phyloP scores from a whole-genome alignment of 73 alveolate genomes.

The Diophrys sp. region DNA sequence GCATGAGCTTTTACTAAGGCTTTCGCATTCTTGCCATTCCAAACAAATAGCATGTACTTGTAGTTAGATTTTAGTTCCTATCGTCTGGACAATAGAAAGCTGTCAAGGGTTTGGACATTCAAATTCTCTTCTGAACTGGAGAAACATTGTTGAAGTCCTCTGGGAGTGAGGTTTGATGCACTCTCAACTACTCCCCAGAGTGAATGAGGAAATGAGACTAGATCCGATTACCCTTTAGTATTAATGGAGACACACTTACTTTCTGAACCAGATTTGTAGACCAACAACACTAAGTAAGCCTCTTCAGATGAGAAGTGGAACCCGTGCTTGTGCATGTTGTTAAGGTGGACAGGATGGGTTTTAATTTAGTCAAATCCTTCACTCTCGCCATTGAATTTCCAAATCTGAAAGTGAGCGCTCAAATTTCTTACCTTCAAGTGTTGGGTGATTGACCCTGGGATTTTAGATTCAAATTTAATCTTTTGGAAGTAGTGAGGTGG shows the following conservation, averaged over 20 bases:
- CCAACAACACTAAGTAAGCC: constrained; percentile 75
- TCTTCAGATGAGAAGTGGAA: constrained; percentile 48
- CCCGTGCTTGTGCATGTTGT: constrained; percentile 25
- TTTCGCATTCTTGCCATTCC: constrained; percentile 96
- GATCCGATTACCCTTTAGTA: constrained; percentile 42
- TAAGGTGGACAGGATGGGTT: constrained; percentile 39
- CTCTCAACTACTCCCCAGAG: constrained; percentile 94
- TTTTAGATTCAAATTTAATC: constrained; percentile 48
- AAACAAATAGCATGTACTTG: constrained; percentile 93
- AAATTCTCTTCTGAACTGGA: constrained; percentile 62
- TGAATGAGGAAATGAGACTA: constrained; percentile 66
- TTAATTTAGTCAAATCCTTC: constrained; percentile 29
- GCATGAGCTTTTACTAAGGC: constrained; percentile 89
- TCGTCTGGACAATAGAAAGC: constrained; percentile 69
- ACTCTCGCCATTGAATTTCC: constrained; percentile 51
- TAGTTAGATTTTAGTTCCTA: constrained; percentile 27
- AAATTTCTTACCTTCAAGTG: too few relatives aligned
- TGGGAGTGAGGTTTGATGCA: constrained; percentile 93
- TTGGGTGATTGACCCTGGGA: constrained; percentile 38
- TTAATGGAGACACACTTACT: constrained; percentile 26
- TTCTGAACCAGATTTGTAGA: constrained; percentile 64
- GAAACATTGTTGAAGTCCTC: constrained; percentile 88
- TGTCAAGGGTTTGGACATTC: constrained; percentile 68
- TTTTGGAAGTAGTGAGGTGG: constrained; percentile 48
- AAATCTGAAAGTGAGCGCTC: too few relatives aligned